Percentiles rank a stretch among this genome's conserved stretches.
Evolutionary conservation across 495 filamentous ascomycete genomes (phyloP).

Genomic region (Aspergillus indologenus): DNA sequence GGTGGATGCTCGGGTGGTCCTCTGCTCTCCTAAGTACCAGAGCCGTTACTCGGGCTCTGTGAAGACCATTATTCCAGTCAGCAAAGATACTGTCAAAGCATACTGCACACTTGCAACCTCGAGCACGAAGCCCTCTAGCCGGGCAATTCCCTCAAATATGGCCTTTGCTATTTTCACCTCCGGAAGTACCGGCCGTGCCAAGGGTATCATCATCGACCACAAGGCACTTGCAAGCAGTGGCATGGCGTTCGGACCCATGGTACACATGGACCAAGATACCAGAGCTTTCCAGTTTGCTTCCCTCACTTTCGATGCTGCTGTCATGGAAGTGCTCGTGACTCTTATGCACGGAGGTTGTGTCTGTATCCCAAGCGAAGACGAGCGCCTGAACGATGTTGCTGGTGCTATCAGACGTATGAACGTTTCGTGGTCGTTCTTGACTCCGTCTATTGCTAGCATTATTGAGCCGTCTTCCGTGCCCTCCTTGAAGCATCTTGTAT

Average conservation of each 20-base stretch:
- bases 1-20: conserved; percentile 35
- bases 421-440: conserved; percentile 52
- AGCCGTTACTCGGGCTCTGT: conserved; percentile 25
- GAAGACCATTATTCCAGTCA: conserved; percentile 36
- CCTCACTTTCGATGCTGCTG: conserved; percentile 52
- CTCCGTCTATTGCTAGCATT: conserved; percentile 51
- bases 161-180: conserved; percentile 47
- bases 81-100: conserved; percentile 35
- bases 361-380: conserved; percentile 59
- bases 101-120: conserved; percentile 24
- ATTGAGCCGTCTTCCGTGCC: conserved; percentile 47
- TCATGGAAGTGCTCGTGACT: conserved; percentile 50
- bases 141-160: conserved; percentile 29
- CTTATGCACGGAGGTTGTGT: conserved; percentile 56
- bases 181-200: conserved; percentile 59
- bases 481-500: conserved; percentile 40
- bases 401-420: conserved; percentile 47
- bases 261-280: conserved; percentile 33
- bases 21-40: conserved; percentile 36
- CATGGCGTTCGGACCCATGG: conserved; percentile 35
- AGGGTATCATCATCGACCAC: conserved; percentile 51
- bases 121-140: neutral
- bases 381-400: conserved; percentile 49
- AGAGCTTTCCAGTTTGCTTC: conserved; percentile 55
- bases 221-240: conserved; percentile 47